These are phyloP conservation scores for Coniochaeta sp. DNA, from an alignment of 2,329 filamentous ascomycete species.

Conservation along the genomic window DNA sequence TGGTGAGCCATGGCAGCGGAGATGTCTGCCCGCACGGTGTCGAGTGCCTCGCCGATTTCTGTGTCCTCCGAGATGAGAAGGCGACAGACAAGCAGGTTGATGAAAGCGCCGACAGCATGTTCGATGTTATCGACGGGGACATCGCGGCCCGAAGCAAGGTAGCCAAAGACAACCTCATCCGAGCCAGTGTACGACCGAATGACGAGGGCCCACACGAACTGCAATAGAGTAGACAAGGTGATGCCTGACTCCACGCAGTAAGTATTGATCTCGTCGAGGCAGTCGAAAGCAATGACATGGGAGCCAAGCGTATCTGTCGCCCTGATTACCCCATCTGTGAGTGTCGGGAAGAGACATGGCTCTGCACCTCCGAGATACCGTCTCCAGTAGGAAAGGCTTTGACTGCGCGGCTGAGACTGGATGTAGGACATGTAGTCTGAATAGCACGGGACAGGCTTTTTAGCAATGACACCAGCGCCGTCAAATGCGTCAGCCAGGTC, in stretches of 20 bases:
- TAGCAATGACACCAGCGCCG: slow-evolving; percentile 3
- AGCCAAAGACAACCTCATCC: slow-evolving; percentile 33
- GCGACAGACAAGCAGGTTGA: slow-evolving; percentile 48
- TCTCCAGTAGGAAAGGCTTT: slow-evolving; percentile 19
- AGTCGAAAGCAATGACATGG: slow-evolving; percentile 9
- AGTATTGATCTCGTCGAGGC: slow-evolving; percentile 12
- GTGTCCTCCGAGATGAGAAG: slow-evolving; percentile 27
- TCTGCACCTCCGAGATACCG: slow-evolving; percentile 16
- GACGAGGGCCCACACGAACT: slow-evolving; percentile 29
- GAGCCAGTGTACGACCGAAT: neutral
- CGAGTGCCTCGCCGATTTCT: slow-evolving; percentile 29
- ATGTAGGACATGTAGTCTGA: slow-evolving; percentile 13
- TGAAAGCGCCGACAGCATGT: slow-evolving; percentile 42
- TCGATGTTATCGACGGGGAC: slow-evolving; percentile 39
- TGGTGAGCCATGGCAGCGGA: slow-evolving; percentile 39
- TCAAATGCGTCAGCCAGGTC: slow-evolving; percentile 21
- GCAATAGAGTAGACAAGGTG: slow-evolving; percentile 42
- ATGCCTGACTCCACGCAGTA: slow-evolving; percentile 32
- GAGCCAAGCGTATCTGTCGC: slow-evolving; percentile 10
- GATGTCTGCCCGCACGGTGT: slow-evolving; percentile 36
- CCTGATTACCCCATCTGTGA: slow-evolving; percentile 8
- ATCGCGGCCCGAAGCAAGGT: slow-evolving; percentile 46
- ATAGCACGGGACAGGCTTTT: slow-evolving; percentile 9
- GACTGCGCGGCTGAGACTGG: slow-evolving; percentile 9
- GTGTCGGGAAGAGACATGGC: slow-evolving; percentile 20